A percentile compares a stretch with the other conserved stretches of the same genome.
These are phyloP conservation scores for Cardamine occulta DNA, from an alignment of 345 rosid genomes.

Conservation along the genomic window DNA sequence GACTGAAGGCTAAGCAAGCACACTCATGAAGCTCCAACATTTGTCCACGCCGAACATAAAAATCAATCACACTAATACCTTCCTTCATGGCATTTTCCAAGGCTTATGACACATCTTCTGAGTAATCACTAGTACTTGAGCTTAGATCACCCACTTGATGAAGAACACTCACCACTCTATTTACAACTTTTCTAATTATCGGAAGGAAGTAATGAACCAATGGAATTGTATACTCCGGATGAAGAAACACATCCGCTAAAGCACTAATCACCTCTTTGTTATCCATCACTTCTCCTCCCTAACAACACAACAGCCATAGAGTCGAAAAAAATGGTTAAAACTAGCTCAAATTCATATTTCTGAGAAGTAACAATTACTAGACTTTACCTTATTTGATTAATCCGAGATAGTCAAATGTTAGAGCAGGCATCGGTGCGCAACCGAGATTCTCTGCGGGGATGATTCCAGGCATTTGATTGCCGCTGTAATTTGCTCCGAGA, in stretches of 20 bases:
- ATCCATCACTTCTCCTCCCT: slow-evolving; percentile 53
- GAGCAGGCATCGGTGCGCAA: too few species aligned
- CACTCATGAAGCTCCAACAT: slow-evolving; percentile 82
- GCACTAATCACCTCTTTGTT: slow-evolving; percentile 63
- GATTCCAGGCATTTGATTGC: too few species aligned
- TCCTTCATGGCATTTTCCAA: slow-evolving; percentile 44
- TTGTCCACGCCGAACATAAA: slow-evolving; percentile 57
- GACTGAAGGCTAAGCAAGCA: slow-evolving; percentile 84
- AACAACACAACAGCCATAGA: too few species aligned
- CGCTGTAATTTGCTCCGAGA: too few species aligned
- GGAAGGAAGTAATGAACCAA: slow-evolving; percentile 72
- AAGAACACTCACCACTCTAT: slow-evolving; percentile 59
- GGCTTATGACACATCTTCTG: slow-evolving; percentile 38
- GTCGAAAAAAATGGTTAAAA: too few species aligned
- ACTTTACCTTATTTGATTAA: too few species aligned
- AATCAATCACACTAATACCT: slow-evolving; percentile 59
- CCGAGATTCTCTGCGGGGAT: too few species aligned
- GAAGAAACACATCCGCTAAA: slow-evolving; percentile 64
- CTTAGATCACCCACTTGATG: slow-evolving; percentile 56
- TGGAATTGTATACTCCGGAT: slow-evolving; percentile 68
- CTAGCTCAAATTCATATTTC: too few species aligned
- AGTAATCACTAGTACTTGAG: slow-evolving; percentile 41
- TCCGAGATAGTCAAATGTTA: too few species aligned
- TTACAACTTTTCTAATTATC: slow-evolving; percentile 56
- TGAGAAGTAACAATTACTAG: too few species aligned